These are phyloP conservation scores for Metschnikowia sp. DNA, from an alignment of 805 yeast genomes.

Conservation along the genomic window DNA sequence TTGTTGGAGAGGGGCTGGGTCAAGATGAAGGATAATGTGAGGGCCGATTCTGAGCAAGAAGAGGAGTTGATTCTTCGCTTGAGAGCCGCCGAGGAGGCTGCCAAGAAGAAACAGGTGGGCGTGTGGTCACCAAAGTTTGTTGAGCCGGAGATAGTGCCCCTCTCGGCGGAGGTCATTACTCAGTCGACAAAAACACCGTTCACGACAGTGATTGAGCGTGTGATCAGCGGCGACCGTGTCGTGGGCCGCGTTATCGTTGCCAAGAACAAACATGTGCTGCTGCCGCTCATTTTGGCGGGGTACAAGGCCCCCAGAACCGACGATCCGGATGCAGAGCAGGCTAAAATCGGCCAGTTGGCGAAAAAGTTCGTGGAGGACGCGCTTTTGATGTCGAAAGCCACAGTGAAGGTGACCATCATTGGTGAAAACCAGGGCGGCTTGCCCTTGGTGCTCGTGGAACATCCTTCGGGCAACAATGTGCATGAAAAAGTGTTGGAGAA, in stretches of 20 bases:
- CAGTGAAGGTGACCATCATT: conserved; percentile 47
- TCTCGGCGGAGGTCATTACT: conserved; percentile 32
- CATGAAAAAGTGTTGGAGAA: conserved; percentile 61
- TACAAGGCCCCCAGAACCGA: conserved; percentile 68
- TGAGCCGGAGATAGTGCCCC: conserved; percentile 21
- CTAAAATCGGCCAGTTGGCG: conserved; percentile 57
- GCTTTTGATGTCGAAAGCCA: conserved; percentile 57
- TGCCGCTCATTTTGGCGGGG: conserved; percentile 71
- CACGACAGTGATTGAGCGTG: conserved; percentile 67
- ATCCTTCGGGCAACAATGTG: conserved; percentile 73
- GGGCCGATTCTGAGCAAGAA: conserved; percentile 35
- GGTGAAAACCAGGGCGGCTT: conserved; percentile 64
- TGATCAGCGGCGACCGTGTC: conserved; percentile 76
- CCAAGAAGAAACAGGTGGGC: conserved; percentile 50
- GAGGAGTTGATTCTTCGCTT: conserved; percentile 37
- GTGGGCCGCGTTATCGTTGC: conserved; percentile 53
- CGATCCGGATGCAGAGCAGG: conserved; percentile 29
- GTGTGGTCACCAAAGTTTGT: conserved; percentile 43
- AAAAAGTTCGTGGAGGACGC: conserved; percentile 60
- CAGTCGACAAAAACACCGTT: conserved; percentile 41
- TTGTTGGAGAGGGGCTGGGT: conserved; percentile 58
- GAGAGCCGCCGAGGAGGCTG: conserved; percentile 45
- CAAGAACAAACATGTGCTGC: conserved; percentile 49
- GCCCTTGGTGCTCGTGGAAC: conserved; percentile 55
- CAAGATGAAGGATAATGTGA: conserved; percentile 54